These are phyloP conservation scores for Cyanidioschyzon merolae DNA, from an alignment of 23 red algal species.

Conservation along the genomic window DNA sequence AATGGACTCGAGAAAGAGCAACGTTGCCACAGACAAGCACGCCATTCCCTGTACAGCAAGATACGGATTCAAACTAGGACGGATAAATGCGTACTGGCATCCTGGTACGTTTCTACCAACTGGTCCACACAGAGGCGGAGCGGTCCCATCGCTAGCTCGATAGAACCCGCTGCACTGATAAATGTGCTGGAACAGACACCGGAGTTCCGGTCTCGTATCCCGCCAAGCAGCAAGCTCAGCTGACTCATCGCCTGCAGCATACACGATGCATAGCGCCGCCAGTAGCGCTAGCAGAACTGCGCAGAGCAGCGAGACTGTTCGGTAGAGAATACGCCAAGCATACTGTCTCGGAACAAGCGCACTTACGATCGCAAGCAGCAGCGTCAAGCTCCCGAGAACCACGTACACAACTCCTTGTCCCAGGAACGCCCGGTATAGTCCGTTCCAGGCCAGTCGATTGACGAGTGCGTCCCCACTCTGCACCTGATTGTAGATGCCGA, in stretches of 20 bases:
- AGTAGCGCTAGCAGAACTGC: conserved; percentile 2
- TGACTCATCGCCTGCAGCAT: background rate
- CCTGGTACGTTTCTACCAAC: background rate
- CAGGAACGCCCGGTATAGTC: background rate
- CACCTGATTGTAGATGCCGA: conserved; percentile 5
- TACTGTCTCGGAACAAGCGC: background rate
- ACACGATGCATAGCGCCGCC: conserved; percentile 15
- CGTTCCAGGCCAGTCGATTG: conserved; percentile 9
- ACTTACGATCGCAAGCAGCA: background rate
- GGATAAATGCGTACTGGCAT: background rate
- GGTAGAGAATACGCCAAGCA: background rate
- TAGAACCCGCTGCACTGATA: background rate
- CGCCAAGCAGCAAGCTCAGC: background rate
- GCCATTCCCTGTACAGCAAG: conserved; percentile 9
- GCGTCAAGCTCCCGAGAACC: background rate
- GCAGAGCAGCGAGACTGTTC: background rate
- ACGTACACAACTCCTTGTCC: background rate
- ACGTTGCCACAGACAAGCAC: background rate
- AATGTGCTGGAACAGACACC: background rate
- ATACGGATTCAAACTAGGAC: background rate
- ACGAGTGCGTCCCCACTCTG: background rate
- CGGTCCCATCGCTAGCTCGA: background rate
- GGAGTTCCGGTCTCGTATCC: background rate
- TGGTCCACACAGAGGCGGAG: background rate
- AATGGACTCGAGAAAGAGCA: background rate